Percentiles rank a stretch among this genome's conserved stretches.
These are phyloP conservation scores for Chrysanthemum makinoi DNA, from an alignment of 129 eudicot species.

Conservation along the genomic window DNA sequence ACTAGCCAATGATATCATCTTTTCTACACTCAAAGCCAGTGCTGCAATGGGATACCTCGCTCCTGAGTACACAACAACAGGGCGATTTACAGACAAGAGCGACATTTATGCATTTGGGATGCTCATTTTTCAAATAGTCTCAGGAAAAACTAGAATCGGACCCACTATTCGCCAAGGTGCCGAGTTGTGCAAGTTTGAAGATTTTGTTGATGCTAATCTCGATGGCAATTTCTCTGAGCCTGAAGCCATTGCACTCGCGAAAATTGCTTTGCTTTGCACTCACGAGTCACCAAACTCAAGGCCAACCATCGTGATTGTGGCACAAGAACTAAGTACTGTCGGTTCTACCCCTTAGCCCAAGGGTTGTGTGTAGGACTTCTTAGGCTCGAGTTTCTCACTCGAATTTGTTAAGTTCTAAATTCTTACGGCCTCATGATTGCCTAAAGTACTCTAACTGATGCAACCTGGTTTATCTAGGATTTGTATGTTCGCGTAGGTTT, in stretches of 20 bases:
- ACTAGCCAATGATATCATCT: slow-evolving; percentile 79
- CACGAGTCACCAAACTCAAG: slow-evolving; percentile 60
- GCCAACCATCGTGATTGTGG: slow-evolving; percentile 52
- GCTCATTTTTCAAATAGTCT: slow-evolving; percentile 70
- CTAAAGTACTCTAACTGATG: slow-evolving; percentile 1
- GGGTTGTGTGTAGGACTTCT: neutral
- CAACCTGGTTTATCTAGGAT: slow-evolving; percentile 4
- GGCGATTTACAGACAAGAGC: slow-evolving; percentile 83
- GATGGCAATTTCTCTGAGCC: slow-evolving; percentile 54
- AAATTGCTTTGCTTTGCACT: slow-evolving; percentile 76
- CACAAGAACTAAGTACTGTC: slow-evolving; percentile 50
- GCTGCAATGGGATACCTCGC: slow-evolving; percentile 99
- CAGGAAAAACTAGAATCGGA: slow-evolving; percentile 58
- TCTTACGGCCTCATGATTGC: slow-evolving; percentile 1
- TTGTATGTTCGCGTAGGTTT: slow-evolving; percentile 18
- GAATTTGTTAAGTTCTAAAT: slow-evolving; percentile 10
- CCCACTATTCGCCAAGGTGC: slow-evolving; percentile 59
- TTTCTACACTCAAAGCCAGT: slow-evolving; percentile 77
- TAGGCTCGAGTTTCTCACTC: slow-evolving; percentile 43
- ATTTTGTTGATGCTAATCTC: slow-evolving; percentile 72
- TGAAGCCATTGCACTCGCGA: slow-evolving; percentile 68
- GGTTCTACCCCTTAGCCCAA: slow-evolving; percentile 29
- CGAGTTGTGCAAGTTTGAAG: slow-evolving; percentile 58
- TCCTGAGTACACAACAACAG: slow-evolving; percentile 92
- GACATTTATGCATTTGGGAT: slow-evolving; percentile 82